phyloP scores from a whole-genome alignment of 768 basidiomycete genomes.

The Russula earlei region DNA sequence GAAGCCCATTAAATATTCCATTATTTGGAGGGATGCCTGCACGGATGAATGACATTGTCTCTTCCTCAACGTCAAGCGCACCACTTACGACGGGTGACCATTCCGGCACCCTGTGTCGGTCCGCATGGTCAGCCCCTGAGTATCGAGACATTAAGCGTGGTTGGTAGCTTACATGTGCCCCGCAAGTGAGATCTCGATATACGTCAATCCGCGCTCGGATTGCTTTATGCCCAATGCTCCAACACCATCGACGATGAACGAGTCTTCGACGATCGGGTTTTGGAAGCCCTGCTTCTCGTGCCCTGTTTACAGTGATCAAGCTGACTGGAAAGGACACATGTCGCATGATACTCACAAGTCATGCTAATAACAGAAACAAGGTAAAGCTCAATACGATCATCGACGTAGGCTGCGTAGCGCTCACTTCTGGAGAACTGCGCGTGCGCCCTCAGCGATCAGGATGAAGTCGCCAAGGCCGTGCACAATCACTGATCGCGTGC shows the following conservation, averaged over 20 bases:
- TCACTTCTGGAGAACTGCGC: constrained; percentile 32
- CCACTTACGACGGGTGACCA: constrained; percentile 50
- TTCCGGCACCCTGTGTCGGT: constrained; percentile 49
- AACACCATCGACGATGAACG: constrained; percentile 61
- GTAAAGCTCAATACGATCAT: not conserved
- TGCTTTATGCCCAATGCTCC: constrained; percentile 60
- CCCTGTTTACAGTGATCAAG: constrained; percentile 32
- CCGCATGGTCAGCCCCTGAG: not conserved
- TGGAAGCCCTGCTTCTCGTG: constrained; percentile 65
- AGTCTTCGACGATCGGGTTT: constrained; percentile 52
- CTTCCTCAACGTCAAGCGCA: not conserved
- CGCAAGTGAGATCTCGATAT: constrained; percentile 53
- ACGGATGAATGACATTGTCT: not conserved
- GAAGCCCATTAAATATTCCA: constrained; percentile 61
- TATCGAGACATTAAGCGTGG: not conserved
- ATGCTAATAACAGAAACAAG: not conserved
- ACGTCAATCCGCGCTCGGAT: constrained; percentile 58
- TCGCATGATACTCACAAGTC: constrained; percentile 6
- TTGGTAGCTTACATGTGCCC: constrained; percentile 54
- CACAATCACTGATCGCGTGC: constrained; percentile 52
- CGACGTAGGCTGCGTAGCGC: constrained; percentile 5
- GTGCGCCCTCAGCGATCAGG: constrained; percentile 56
- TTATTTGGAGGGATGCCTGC: constrained; percentile 59
- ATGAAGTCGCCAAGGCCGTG: constrained; percentile 70
- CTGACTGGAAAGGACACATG: not conserved